Percentiles rank a stretch among this genome's conserved stretches.
phyloP scores from a whole-genome alignment of 768 basidiomycete species.

The Hygrophoropsis aurantiaca region DNA sequence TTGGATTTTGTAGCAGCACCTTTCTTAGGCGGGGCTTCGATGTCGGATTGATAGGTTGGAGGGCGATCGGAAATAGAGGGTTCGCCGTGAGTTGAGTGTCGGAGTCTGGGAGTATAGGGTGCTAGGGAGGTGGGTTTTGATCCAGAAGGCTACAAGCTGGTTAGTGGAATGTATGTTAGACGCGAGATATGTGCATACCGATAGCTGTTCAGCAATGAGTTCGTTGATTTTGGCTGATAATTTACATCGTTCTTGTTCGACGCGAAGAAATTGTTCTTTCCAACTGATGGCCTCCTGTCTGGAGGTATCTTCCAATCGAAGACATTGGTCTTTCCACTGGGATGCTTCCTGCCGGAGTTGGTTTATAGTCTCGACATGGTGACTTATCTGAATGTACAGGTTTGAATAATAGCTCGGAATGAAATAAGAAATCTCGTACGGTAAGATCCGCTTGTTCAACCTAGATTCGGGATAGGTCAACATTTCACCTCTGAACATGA shows the following conservation, averaged over 20 bases:
- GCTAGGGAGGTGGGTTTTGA: conserved; percentile 15
- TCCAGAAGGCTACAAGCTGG: conserved; percentile 11
- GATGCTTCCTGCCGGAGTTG: conserved; percentile 62
- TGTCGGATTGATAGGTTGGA: conserved; percentile 18
- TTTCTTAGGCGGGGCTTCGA: conserved; percentile 21
- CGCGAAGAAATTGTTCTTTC: conserved; percentile 78
- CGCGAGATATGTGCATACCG: conserved; percentile 32
- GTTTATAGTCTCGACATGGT: conserved; percentile 59
- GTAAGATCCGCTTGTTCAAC: conserved; percentile 56
- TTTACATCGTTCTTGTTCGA: conserved; percentile 65
- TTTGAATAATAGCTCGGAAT: not conserved
- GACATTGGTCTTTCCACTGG: conserved; percentile 73
- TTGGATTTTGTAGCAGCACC: conserved; percentile 30
- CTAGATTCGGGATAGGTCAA: conserved; percentile 30
- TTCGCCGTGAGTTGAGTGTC: conserved; percentile 24
- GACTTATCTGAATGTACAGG: conserved; percentile 43
- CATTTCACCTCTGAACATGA: conserved; percentile 7
- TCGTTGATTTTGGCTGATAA: conserved; percentile 60
- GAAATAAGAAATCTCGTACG: conserved; percentile 33
- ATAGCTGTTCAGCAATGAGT: conserved; percentile 49
- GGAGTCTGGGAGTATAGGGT: conserved; percentile 35
- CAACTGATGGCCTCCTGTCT: conserved; percentile 59
- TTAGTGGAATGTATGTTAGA: not conserved
- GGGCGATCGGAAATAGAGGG: conserved; percentile 20
- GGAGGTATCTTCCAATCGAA: conserved; percentile 45